Percentiles rank a stretch among this genome's conserved stretches.
Evolutionary conservation across 2,329 filamentous ascomycete species (phyloP).

Genomic region (Cercospora zeina): DNA sequence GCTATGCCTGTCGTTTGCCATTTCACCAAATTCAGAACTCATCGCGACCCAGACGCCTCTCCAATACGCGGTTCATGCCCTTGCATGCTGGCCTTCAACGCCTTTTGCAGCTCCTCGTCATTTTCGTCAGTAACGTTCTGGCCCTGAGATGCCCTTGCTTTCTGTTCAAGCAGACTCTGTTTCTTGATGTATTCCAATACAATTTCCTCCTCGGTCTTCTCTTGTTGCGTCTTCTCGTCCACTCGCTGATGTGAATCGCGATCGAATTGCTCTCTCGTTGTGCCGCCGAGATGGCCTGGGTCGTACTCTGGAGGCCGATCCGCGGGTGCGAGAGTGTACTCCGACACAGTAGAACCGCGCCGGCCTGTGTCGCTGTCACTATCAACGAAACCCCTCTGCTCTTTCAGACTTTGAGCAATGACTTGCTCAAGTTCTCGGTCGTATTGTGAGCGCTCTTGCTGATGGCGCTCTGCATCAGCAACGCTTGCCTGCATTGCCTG

Average conservation of each 20-base stretch:
- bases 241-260: conserved; percentile 14
- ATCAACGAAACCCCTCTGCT: conserved; percentile 40
- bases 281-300: conserved; percentile 35
- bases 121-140: conserved; percentile 25
- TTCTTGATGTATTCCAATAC: conserved; percentile 75
- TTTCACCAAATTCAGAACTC: not conserved
- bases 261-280: conserved; percentile 33
- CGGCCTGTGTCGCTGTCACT: conserved; percentile 29
- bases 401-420: conserved; percentile 48
- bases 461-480: conserved; percentile 37
- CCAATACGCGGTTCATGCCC: conserved; percentile 16
- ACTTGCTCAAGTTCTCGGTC: conserved; percentile 48
- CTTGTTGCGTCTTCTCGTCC: conserved; percentile 37
- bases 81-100: conserved; percentile 59
- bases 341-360: conserved; percentile 24
- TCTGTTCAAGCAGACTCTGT: conserved; percentile 67
- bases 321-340: conserved; percentile 21
- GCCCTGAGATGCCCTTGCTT: conserved; percentile 27
- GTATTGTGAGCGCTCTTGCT: conserved; percentile 42
- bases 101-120: conserved; percentile 56
- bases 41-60: conserved; percentile 23
- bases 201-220: conserved; percentile 66
- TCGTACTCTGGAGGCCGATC: conserved; percentile 32
- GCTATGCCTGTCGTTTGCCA: not conserved
- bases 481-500: conserved; percentile 55